Conservation (phyloP, 208 protist genomes). For the Lotmaria passim region DNA sequence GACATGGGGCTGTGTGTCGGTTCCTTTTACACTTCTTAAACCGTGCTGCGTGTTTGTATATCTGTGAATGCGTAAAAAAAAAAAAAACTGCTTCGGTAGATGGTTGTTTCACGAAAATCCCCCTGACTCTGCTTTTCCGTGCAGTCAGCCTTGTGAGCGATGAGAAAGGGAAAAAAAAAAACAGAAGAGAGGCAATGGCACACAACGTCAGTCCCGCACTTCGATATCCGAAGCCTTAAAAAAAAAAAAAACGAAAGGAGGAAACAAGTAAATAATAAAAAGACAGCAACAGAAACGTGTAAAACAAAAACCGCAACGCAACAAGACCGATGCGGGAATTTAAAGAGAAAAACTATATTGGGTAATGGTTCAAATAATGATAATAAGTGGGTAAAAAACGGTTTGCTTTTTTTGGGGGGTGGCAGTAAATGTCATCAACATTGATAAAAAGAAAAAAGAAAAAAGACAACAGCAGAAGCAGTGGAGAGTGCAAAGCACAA, state of each 20-base stretch:
- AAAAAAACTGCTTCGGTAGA: too few species aligned
- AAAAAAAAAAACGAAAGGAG: neutral
- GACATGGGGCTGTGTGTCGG: conserved; percentile 24
- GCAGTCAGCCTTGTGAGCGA: neutral
- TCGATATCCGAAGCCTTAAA: too few species aligned
- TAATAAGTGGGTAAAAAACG: neutral
- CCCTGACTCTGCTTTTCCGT: neutral
- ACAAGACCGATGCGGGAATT: neutral
- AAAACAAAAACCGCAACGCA: neutral
- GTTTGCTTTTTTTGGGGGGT: neutral
- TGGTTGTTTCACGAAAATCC: too few species aligned
- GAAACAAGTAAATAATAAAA: neutral
- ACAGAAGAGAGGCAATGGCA: too few species aligned
- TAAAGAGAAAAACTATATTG: neutral
- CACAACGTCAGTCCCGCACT: too few species aligned
- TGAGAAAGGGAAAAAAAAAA: neutral
- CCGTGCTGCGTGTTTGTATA: too few species aligned
- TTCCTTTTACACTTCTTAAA: too few species aligned
- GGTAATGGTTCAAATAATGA: neutral
- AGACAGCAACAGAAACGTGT: neutral
- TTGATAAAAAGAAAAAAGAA: neutral
- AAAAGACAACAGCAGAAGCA: too few species aligned
- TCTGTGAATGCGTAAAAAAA: too few species aligned
- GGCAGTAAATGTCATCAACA: neutral
- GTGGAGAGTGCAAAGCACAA: neutral